Conservation (phyloP, 768 basidiomycete genomes). For the Suillus luteus region DNA sequence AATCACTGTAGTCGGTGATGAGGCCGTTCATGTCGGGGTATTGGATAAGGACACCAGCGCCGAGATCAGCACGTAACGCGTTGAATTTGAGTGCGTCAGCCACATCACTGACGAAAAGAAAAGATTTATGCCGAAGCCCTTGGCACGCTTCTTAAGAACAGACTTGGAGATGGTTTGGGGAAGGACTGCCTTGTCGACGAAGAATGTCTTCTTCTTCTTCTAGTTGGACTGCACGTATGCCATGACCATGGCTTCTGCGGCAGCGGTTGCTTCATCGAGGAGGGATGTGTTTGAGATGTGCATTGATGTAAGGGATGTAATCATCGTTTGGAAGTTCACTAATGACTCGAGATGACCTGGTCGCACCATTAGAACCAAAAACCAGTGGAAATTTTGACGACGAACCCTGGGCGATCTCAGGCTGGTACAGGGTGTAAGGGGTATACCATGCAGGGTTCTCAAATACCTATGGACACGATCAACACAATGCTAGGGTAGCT, state of each 20-base stretch:
- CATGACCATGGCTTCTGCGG: slow-evolving; percentile 98
- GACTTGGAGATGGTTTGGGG: slow-evolving; percentile 76
- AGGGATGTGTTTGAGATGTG: slow-evolving; percentile 96
- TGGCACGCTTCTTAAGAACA: slow-evolving; percentile 88
- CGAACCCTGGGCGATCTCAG: slow-evolving; percentile 96
- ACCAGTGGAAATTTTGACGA: slow-evolving; percentile 5
- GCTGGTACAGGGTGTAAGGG: slow-evolving; percentile 93
- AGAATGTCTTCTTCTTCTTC: slow-evolving; percentile 73
- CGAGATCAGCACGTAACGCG: slow-evolving; percentile 54
- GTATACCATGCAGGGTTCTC: slow-evolving; percentile 99
- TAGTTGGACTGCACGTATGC: slow-evolving; percentile 66
- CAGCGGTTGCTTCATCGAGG: slow-evolving; percentile 93
- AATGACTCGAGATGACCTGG: slow-evolving; percentile 93
- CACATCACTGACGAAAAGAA: slow-evolving; percentile 57
- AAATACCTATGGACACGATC: slow-evolving; percentile 55
- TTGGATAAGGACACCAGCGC: slow-evolving; percentile 86
- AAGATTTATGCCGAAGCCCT: slow-evolving; percentile 90
- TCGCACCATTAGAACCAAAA: slow-evolving; percentile 19
- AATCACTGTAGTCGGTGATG: slow-evolving; percentile 68
- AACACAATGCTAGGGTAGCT: slow-evolving; percentile 11
- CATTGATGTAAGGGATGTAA: slow-evolving; percentile 91
- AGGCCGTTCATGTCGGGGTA: slow-evolving; percentile 91
- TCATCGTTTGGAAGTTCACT: slow-evolving; percentile 96
- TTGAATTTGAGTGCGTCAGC: slow-evolving; percentile 52
- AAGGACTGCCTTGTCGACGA: slow-evolving; percentile 80